Conservation (phyloP, 169 alveolate genomes). For the Eimeria tenella region DNA sequence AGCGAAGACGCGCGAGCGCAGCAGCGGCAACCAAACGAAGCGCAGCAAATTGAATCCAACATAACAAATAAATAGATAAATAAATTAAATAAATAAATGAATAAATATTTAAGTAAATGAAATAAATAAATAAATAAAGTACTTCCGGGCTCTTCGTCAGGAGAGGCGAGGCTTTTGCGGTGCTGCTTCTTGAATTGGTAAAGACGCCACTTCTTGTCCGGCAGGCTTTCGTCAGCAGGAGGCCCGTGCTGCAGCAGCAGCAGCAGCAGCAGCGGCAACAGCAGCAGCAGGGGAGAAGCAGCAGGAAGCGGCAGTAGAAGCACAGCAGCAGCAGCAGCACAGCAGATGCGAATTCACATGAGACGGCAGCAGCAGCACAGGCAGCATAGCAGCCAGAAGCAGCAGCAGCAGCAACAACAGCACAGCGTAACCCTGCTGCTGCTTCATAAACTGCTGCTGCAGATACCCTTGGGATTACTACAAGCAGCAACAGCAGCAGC, state of each 20-base stretch:
- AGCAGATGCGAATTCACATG: no score
- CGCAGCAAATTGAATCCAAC: neutral
- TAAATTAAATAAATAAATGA: neutral
- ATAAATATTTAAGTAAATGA: neutral
- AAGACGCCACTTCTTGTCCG: constrained; percentile 89
- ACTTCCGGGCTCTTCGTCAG: neutral
- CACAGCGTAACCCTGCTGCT: no score
- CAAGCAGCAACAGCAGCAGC: no score
- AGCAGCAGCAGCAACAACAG: no score
- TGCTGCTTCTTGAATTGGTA: constrained; percentile 86
- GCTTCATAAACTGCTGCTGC: no score
- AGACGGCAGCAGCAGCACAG: no score
- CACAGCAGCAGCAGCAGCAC: no score
- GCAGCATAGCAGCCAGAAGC: no score
- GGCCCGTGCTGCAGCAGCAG: constrained; percentile 85
- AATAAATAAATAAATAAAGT: neutral
- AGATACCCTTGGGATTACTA: no score
- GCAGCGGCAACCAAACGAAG: neutral
- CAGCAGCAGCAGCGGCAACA: neutral
- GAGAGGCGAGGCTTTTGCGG: neutral
- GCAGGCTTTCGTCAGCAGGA: constrained; percentile 88
- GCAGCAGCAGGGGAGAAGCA: neutral
- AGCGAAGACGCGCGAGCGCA: no score
- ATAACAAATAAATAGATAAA: neutral
- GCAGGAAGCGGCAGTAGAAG: no score